phyloP scores from a whole-genome alignment of 176 grass and related monocot genomes.

The Carex myosuroides region DNA sequence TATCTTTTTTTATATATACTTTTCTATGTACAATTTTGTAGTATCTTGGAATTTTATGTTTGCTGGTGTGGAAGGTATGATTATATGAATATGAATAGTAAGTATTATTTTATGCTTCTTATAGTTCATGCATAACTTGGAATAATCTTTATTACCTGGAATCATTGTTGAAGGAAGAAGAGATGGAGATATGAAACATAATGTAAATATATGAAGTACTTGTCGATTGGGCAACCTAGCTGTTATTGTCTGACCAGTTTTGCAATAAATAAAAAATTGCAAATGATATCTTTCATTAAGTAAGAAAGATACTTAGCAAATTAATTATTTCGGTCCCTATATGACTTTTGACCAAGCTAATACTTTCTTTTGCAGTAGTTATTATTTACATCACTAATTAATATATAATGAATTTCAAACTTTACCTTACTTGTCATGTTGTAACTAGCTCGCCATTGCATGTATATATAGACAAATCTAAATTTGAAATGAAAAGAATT shows the following conservation, averaged over 20 bases:
- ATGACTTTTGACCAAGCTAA: conserved; percentile 19
- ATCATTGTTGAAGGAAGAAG: neutral
- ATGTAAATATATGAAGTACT: neutral
- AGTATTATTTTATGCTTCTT: neutral
- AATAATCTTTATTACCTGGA: neutral
- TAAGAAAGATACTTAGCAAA: conserved; percentile 15
- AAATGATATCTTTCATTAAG: conserved; percentile 19
- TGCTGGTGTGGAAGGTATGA: neutral
- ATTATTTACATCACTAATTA: neutral
- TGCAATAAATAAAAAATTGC: neutral
- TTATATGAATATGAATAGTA: neutral
- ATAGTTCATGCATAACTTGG: neutral
- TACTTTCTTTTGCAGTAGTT: neutral
- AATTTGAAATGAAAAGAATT: neutral
- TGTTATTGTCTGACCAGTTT: conserved; percentile 17
- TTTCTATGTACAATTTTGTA: no score
- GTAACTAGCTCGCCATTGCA: neutral
- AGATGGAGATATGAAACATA: conserved; percentile 6
- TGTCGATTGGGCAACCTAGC: neutral
- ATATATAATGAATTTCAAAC: neutral
- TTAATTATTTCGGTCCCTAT: neutral
- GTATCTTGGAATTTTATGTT: no score
- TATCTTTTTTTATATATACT: no score
- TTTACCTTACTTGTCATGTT: neutral
- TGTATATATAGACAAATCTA: neutral